Conservation (phyloP, 169 alveolate genomes). For the Plasmodium inui region DNA sequence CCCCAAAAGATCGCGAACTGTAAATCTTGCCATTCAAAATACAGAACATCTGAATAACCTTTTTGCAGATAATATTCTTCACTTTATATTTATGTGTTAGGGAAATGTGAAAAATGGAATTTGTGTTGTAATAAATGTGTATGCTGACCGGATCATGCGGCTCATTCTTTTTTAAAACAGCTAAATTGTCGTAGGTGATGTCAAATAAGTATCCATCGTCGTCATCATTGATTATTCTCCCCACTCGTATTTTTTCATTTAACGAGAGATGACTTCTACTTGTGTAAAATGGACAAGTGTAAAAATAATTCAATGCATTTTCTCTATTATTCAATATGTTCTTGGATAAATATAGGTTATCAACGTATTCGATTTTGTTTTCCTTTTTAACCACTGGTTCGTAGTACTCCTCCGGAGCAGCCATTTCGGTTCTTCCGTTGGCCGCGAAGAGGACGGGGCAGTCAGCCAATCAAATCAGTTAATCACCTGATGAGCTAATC, state of each 20-base stretch:
- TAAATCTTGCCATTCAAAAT: slow-evolving; percentile 69
- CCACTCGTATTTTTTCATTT: slow-evolving; percentile 67
- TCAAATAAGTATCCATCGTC: slow-evolving; percentile 65
- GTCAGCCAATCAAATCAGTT: neutral
- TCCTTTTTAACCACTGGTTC: slow-evolving; percentile 56
- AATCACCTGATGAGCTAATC: neutral
- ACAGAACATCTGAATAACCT: slow-evolving; percentile 46
- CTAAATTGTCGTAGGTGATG: slow-evolving; percentile 48
- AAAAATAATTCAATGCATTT: slow-evolving; percentile 71
- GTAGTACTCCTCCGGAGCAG: slow-evolving; percentile 28
- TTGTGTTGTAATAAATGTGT: slow-evolving; percentile 67
- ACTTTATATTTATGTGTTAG: slow-evolving; percentile 51
- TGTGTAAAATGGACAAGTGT: slow-evolving; percentile 72
- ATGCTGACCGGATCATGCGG: slow-evolving; percentile 40
- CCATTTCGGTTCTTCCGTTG: neutral
- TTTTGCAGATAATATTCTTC: slow-evolving; percentile 28
- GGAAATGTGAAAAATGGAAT: slow-evolving; percentile 53
- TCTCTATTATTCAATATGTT: slow-evolving; percentile 45
- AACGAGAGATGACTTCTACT: slow-evolving; percentile 28
- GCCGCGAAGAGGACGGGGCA: neutral
- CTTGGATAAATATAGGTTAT: slow-evolving; percentile 55
- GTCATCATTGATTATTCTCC: slow-evolving; percentile 42
- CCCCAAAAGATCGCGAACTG: slow-evolving; percentile 64
- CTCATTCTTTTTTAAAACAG: slow-evolving; percentile 42
- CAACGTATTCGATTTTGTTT: slow-evolving; percentile 70